A percentile compares a stretch with the other conserved stretches of the same genome.
phyloP scores from a whole-genome alignment of 1,284 basidiomycete species.

The Grifola frondosa region DNA sequence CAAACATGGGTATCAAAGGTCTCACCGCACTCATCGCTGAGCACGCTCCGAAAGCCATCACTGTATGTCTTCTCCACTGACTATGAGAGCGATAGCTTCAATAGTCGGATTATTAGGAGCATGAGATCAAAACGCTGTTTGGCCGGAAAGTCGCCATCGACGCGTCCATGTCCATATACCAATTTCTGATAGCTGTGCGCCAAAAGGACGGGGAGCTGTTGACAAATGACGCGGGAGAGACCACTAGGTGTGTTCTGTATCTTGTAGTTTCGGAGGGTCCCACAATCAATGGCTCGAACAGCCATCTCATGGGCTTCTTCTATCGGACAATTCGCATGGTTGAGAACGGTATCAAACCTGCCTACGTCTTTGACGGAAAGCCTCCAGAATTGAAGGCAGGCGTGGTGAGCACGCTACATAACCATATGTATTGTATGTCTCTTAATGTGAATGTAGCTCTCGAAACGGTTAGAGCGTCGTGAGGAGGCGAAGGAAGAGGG shows the following conservation, averaged over 20 bases:
- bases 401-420: slow-evolving; percentile 64
- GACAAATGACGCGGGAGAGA: slow-evolving; percentile 95
- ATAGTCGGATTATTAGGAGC: no score
- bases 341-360: slow-evolving; percentile 98
- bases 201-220: slow-evolving; percentile 96
- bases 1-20: slow-evolving; percentile 85
- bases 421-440: background rate
- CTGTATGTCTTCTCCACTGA: no score
- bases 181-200: slow-evolving; percentile 97
- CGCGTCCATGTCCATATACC: slow-evolving; percentile 94
- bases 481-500: slow-evolving; percentile 94
- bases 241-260: slow-evolving; percentile 64
- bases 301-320: slow-evolving; percentile 98
- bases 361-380: slow-evolving; percentile 98
- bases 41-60: slow-evolving; percentile 86
- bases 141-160: slow-evolving; percentile 99
- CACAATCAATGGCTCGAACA: slow-evolving; percentile 26
- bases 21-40: slow-evolving; percentile 88
- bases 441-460: slow-evolving; percentile 58
- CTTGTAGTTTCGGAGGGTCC: no score
- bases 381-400: slow-evolving; percentile 96
- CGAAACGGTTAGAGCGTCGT: slow-evolving; percentile 88
- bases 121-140: slow-evolving; percentile 96
- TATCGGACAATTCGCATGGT: slow-evolving; percentile 97
- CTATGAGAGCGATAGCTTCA: no score